These are phyloP conservation scores for Venturia effusa DNA, from an alignment of 2,329 filamentous ascomycete species.

Conservation along the genomic window DNA sequence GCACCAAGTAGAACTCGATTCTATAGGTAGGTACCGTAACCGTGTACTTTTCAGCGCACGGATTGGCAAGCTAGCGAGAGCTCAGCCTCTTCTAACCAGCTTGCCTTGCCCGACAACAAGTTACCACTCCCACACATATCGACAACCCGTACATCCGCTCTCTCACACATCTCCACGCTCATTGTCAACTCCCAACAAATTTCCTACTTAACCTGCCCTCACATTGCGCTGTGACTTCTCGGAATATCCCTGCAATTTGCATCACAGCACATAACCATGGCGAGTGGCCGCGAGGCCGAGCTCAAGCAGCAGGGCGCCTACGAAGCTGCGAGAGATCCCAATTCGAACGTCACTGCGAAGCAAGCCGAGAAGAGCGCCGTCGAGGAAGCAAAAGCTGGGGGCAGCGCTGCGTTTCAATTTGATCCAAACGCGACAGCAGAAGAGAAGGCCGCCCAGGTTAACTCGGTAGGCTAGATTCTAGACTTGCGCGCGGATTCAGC, in stretches of 20 bases:
- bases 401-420: conserved; percentile 72
- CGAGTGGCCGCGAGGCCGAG: conserved; percentile 35
- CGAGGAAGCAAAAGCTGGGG: conserved; percentile 66
- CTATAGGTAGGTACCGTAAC: not conserved
- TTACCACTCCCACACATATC: not conserved
- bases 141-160: not conserved
- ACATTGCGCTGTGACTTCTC: too few species aligned
- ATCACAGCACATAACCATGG: not conserved
- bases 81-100: not conserved
- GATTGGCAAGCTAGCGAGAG: not conserved
- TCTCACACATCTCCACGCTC: not conserved
- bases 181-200: not conserved
- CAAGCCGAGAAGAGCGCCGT: conserved; percentile 65
- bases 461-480: conserved; percentile 47
- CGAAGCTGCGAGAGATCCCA: conserved; percentile 63
- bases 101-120: not conserved
- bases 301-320: conserved; percentile 72
- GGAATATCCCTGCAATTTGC: too few species aligned
- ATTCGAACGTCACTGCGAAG: conserved; percentile 55
- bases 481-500: not conserved
- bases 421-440: conserved; percentile 74
- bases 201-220: not conserved
- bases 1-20: not conserved
- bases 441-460: conserved; percentile 71
- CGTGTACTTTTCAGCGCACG: not conserved